Percentiles rank a stretch among this genome's conserved stretches.
Conservation (phyloP, 768 basidiomycete species). For the Antrodiella citrinella region DNA sequence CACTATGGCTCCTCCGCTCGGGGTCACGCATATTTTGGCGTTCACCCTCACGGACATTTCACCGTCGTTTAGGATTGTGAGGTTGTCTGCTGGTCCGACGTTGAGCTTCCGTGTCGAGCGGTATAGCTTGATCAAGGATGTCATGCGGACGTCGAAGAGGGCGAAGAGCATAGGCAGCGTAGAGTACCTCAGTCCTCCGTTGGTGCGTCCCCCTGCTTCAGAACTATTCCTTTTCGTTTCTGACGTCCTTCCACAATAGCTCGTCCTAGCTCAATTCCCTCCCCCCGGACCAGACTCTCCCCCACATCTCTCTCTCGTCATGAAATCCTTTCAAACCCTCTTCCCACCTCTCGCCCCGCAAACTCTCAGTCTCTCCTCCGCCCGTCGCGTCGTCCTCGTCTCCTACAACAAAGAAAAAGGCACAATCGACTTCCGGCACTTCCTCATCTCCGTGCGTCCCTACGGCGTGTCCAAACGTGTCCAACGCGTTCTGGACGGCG, state of each 20-base stretch:
- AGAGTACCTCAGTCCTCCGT: constrained; percentile 87
- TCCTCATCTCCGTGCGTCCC: constrained; percentile 89
- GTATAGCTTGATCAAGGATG: constrained; percentile 86
- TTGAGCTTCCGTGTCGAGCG: constrained; percentile 88
- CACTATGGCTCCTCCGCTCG: constrained; percentile 82
- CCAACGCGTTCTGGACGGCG: constrained; percentile 73
- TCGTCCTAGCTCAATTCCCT: constrained; percentile 86
- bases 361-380: constrained; percentile 74
- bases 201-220: constrained; percentile 43
- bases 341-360: constrained; percentile 90
- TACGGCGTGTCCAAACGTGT: constrained; percentile 92
- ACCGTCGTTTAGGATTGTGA: constrained; percentile 79
- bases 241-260: constrained; percentile 50
- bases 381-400: constrained; percentile 88
- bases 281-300: constrained; percentile 67
- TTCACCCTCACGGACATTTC: constrained; percentile 83
- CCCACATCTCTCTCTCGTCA: constrained; percentile 80
- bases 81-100: constrained; percentile 86
- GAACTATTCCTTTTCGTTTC: neutral
- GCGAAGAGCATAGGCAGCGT: constrained; percentile 66
- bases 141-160: constrained; percentile 56
- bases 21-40: constrained; percentile 88
- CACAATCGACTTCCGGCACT: constrained; percentile 91
- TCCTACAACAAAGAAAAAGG: constrained; percentile 82
- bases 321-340: constrained; percentile 93